phyloP scores from a whole-genome alignment of 768 basidiomycete genomes.

The Mycena alexandri region DNA sequence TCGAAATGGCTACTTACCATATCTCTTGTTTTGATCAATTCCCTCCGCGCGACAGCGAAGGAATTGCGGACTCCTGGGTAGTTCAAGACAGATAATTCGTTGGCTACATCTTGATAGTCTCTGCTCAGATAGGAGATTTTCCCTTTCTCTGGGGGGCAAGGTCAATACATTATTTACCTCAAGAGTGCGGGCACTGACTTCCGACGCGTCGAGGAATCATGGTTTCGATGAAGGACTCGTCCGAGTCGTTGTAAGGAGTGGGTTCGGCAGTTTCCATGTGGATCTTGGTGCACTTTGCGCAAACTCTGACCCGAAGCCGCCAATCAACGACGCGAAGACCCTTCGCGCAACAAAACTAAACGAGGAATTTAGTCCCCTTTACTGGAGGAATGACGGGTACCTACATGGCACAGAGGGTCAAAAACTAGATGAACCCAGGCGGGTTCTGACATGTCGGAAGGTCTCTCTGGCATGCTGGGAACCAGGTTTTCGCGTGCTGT shows the following conservation, averaged over 20 bases:
- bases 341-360: constrained; percentile 12
- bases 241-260: too few relatives aligned
- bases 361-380: neutral
- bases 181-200: neutral
- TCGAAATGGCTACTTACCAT: neutral
- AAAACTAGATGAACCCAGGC: constrained; percentile 7
- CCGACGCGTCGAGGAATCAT: constrained; percentile 3
- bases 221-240: neutral
- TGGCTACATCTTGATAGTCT: constrained; percentile 7
- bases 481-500: constrained; percentile 2
- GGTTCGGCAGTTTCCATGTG: neutral
- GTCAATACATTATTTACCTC: neutral
- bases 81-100: neutral
- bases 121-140: neutral
- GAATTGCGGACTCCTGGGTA: neutral
- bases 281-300: constrained; percentile 13
- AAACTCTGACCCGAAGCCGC: constrained; percentile 15
- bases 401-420: constrained; percentile 14
- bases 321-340: constrained; percentile 5
- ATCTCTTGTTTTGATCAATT: constrained; percentile 1
- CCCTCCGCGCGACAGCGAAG: constrained; percentile 3
- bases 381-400: neutral
- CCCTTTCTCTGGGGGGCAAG: constrained; percentile 20
- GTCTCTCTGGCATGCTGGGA: constrained; percentile 4
- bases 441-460: constrained; percentile 14